Evolutionary conservation across 306 rosid species (phyloP), one percentile per base, ranked within the genome.

Genomic region (Erythrophleum fordii): DNA sequence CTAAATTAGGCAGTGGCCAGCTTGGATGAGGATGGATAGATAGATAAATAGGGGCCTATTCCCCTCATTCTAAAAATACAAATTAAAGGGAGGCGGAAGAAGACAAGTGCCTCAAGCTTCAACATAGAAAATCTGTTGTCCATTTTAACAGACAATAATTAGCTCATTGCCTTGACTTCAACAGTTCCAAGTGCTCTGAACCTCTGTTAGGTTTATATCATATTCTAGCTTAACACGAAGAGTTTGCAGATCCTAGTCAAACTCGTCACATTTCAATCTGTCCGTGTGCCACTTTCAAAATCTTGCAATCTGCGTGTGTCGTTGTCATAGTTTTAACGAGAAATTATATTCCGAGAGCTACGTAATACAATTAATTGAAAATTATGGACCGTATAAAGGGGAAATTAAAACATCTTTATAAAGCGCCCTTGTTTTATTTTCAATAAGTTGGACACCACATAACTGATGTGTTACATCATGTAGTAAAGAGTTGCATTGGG

Each of bases 1-100:
- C 72, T 42, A 23, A 37, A 64, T 73, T 78, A 68, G 81, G 83
- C 83, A 58, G 51, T 72, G 76, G 71, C 78, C 82, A 77, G 64
- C 70, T 71, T 77, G 31, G 71, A 44, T 72, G 60, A 41, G 59
- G 49, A 22, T 55, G 5, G 37, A 81, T 28, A 11, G 39, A 28
- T 28, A 23, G 72, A 82, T 45, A 11, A 34, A 70, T 46, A 8
- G 76, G 46, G 45, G 29, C 37, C 62, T 11, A 18, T 66, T 39
- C 31, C 14, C 44, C 48, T 29, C 37, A n/a, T 10, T n/a, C n/a
- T 39, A 0, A 31, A 5, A 37, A 6, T 31, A 2, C 31, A 35
- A 34, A 13, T 11, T 12, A 53, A 67, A 53, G 52, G 69, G 75
- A 39, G 29, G 42, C 23, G 59, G 6, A 55, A 73, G 34, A 71